Percentiles rank a stretch among this genome's conserved stretches.
These are phyloP conservation scores for Xylaria sp. DNA, from an alignment of 495 filamentous ascomycete species.

Conservation along the genomic window DNA sequence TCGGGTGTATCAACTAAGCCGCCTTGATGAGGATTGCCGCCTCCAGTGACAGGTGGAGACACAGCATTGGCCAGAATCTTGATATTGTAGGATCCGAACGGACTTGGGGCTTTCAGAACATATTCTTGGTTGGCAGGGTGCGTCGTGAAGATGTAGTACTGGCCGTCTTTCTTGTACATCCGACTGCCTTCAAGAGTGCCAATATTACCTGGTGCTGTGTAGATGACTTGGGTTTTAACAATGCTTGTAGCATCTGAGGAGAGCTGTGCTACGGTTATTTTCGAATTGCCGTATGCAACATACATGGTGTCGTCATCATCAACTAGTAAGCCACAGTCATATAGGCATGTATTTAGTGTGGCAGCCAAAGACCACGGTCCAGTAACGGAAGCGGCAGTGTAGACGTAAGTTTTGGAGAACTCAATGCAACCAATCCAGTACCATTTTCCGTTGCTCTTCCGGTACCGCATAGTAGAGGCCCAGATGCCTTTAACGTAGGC, in stretches of 20 bases:
- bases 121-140: slow-evolving; percentile 50
- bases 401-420: slow-evolving; percentile 53
- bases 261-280: slow-evolving; percentile 57
- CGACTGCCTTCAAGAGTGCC: slow-evolving; percentile 58
- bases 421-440: slow-evolving; percentile 65
- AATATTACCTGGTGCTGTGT: slow-evolving; percentile 34
- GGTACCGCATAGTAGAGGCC: slow-evolving; percentile 60
- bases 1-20: slow-evolving; percentile 57
- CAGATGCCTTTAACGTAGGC: slow-evolving; percentile 63
- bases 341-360: slow-evolving; percentile 57
- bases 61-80: slow-evolving; percentile 44
- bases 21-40: slow-evolving; percentile 59
- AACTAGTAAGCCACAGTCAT: slow-evolving; percentile 63
- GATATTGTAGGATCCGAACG: slow-evolving; percentile 51
- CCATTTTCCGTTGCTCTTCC: slow-evolving; percentile 51
- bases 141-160: slow-evolving; percentile 59
- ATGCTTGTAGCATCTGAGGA: slow-evolving; percentile 48
- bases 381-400: slow-evolving; percentile 45
- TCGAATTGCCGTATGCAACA: slow-evolving; percentile 58
- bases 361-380: slow-evolving; percentile 41
- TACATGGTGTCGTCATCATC: slow-evolving; percentile 64
- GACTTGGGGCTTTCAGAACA: slow-evolving; percentile 52
- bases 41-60: slow-evolving; percentile 45
- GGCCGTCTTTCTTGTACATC: slow-evolving; percentile 60
- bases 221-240: slow-evolving; percentile 51